Percentiles rank a stretch among this genome's conserved stretches.
These are phyloP conservation scores for Dysphania ambrosioides DNA, from an alignment of 148 eudicot species.

Conservation along the genomic window DNA sequence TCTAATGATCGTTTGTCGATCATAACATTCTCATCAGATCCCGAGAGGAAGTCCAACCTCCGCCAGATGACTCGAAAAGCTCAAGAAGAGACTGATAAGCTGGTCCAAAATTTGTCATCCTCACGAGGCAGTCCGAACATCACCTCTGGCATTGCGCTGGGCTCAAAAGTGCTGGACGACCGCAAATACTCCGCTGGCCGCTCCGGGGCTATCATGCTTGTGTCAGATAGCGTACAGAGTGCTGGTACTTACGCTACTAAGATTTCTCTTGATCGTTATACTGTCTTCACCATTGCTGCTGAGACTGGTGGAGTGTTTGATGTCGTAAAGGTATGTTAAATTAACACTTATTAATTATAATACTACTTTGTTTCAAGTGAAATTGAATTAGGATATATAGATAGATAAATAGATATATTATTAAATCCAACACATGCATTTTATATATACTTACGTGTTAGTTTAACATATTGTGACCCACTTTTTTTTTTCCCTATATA, in stretches of 20 bases:
- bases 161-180: conserved; percentile 16
- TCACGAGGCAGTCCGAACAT: conserved; percentile 9
- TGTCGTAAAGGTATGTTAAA: conserved; percentile 19
- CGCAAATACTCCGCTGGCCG: background rate
- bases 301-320: conserved; percentile 12
- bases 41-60: conserved; percentile 7
- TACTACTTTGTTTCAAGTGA: too few species aligned
- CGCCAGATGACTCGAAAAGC: conserved; percentile 7
- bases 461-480: too few species aligned
- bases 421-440: too few species aligned
- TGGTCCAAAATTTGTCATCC: background rate
- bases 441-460: too few species aligned
- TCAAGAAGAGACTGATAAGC: background rate
- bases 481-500: too few species aligned
- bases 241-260: background rate
- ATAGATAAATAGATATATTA: too few species aligned
- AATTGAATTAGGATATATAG: too few species aligned
- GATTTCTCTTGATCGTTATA: background rate
- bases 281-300: conserved; percentile 25
- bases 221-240: conserved; percentile 20
- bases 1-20: conserved; percentile 20
- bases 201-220: conserved; percentile 22
- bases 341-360: too few species aligned
- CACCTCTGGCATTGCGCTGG: conserved; percentile 13
- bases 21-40: conserved; percentile 7